These are phyloP conservation scores for Penicillium sp. DNA, from an alignment of 2,329 filamentous ascomycete species.

Conservation along the genomic window DNA sequence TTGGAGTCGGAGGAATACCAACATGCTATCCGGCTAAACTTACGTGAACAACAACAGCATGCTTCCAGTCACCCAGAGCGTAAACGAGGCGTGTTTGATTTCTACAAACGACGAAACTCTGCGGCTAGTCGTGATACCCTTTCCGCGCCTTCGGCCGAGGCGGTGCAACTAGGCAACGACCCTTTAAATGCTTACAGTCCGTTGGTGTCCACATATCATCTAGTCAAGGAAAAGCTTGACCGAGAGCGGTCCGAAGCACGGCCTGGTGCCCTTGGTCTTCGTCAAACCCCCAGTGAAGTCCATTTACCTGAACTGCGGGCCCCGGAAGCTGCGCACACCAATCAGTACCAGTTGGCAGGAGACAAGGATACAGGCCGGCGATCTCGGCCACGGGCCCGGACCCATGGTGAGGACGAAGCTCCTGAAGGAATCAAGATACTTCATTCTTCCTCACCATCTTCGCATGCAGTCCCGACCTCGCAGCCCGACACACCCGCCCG, in stretches of 20 bases:
- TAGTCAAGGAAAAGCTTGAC: constrained; percentile 92
- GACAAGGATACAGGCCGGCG: constrained; percentile 83
- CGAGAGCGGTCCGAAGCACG: constrained; percentile 64
- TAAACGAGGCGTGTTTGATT: constrained; percentile 88
- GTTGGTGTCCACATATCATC: constrained; percentile 87
- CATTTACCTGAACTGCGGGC: constrained; percentile 72
- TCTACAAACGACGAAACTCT: constrained; percentile 93
- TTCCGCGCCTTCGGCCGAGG: constrained; percentile 77
- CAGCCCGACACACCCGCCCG: constrained; percentile 63
- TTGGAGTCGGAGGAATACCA: constrained; percentile 95
- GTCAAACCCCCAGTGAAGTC: constrained; percentile 57
- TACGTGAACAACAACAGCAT: constrained; percentile 67
- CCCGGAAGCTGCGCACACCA: constrained; percentile 86
- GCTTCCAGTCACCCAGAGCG: constrained; percentile 66
- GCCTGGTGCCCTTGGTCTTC: constrained; percentile 58
- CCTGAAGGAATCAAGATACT: constrained; percentile 69
- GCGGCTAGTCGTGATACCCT: constrained; percentile 79
- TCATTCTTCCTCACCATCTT: constrained; percentile 52
- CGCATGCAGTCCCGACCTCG: constrained; percentile 52
- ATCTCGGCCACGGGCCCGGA: constrained; percentile 79
- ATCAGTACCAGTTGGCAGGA: constrained; percentile 85
- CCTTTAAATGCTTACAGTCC: constrained; percentile 92
- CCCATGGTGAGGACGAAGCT: constrained; percentile 91
- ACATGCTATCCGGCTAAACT: constrained; percentile 69
- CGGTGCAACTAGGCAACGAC: constrained; percentile 76